Conservation (phyloP, 352 stramenopile species). For the Phytophthora pistaciae region DNA sequence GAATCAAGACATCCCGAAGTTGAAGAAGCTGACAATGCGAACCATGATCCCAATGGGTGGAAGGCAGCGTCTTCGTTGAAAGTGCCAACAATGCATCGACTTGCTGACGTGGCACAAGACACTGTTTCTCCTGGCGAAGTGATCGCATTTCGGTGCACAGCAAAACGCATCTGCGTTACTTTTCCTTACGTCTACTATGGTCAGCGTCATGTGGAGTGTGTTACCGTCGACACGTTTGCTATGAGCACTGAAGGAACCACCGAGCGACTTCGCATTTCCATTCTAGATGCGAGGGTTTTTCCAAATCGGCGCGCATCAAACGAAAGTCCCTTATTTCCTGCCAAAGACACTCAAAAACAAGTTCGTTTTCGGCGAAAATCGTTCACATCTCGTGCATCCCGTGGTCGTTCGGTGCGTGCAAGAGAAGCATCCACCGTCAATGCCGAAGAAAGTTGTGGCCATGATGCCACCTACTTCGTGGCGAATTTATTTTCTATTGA, state of each 20-base stretch:
- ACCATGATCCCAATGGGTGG: constrained; percentile 1
- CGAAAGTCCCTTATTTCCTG: constrained; percentile 4
- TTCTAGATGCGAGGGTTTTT: constrained; percentile 49
- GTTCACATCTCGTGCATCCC: constrained; percentile 23
- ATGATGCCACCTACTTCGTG: constrained; percentile 49
- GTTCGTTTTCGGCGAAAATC: constrained; percentile 15
- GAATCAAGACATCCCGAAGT: constrained; percentile 17
- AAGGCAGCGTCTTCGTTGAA: constrained; percentile 15
- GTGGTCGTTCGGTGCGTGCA: not conserved
- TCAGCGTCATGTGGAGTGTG: constrained; percentile 51
- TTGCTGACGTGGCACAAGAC: constrained; percentile 52
- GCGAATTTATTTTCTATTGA: constrained; percentile 72
- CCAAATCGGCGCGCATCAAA: constrained; percentile 18
- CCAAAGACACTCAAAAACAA: constrained; percentile 13
- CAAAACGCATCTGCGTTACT: constrained; percentile 64
- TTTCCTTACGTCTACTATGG: constrained; percentile 51
- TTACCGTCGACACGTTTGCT: constrained; percentile 67
- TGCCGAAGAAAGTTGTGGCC: not conserved
- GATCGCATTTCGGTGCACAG: constrained; percentile 68
- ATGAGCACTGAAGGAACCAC: constrained; percentile 71
- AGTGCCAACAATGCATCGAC: constrained; percentile 50
- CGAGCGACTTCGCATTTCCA: constrained; percentile 60
- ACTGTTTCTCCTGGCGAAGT: constrained; percentile 42
- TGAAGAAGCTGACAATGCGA: not conserved
- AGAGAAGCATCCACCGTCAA: not conserved